Evolutionary conservation across 2,329 filamentous ascomycete genomes (phyloP).

Genomic region (Podosphaera aphanis): DNA sequence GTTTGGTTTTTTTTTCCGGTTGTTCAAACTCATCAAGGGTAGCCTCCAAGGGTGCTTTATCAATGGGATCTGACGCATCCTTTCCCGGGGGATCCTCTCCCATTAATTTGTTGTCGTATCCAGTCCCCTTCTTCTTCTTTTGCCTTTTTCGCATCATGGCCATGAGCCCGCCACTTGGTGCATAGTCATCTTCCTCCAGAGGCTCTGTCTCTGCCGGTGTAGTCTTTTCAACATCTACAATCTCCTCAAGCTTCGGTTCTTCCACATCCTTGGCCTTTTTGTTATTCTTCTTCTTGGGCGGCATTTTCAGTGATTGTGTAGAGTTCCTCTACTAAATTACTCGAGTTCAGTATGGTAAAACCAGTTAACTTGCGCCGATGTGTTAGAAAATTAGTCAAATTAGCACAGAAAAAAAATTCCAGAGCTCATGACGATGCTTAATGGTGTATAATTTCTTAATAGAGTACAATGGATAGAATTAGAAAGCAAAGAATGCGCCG

Average conservation of each 20-base stretch:
- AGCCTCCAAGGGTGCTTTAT: slow-evolving; percentile 60
- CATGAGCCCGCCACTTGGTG: slow-evolving; percentile 40
- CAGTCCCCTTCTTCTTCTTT: slow-evolving; percentile 43
- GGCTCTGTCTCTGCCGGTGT: slow-evolving; percentile 26
- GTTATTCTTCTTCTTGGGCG: slow-evolving; percentile 86
- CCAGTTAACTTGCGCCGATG: no score
- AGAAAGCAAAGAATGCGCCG: no score
- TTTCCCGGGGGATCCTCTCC: slow-evolving; percentile 33
- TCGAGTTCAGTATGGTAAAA: no score
- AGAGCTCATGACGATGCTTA: no score
- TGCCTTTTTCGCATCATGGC: slow-evolving; percentile 60
- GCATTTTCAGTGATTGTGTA: slow-evolving; percentile 28
- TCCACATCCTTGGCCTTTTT: slow-evolving; percentile 71
- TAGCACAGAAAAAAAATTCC: no score
- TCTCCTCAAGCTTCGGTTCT: slow-evolving; percentile 73
- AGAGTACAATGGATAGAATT: no score
- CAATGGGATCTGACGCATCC: slow-evolving; percentile 23
- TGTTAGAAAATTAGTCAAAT: no score
- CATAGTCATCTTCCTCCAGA: slow-evolving; percentile 19
- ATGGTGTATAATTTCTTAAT: no score
- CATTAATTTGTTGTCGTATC: slow-evolving; percentile 65
- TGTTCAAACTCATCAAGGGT: slow-evolving; percentile 64
- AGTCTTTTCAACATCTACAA: slow-evolving; percentile 20
- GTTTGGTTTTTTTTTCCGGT: slow-evolving; percentile 50
- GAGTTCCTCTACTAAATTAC: no score